Evolutionary conservation across 148 eudicot genomes (phyloP).

Genomic region (Silene latifolia): DNA sequence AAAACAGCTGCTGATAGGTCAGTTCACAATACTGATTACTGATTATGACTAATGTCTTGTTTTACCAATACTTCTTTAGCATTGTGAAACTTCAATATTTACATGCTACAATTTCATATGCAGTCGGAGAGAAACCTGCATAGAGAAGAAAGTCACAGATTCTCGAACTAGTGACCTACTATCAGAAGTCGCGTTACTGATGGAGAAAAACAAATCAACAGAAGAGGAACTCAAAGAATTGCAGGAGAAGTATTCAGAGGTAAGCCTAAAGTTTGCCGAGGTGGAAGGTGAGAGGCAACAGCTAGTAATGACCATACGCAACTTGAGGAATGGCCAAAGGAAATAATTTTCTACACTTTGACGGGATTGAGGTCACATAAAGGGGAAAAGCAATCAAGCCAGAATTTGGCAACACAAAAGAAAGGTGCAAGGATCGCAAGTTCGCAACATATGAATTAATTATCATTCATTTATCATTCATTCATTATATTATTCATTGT

Average conservation of each 20-base stretch:
- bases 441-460: constrained; percentile 2
- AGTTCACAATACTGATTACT: background rate
- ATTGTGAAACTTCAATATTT: background rate
- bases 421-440: background rate
- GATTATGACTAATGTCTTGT: constrained; percentile 1
- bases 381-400: background rate
- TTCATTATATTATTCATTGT: background rate
- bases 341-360: constrained; percentile 23
- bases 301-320: constrained; percentile 61
- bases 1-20: constrained; percentile 40
- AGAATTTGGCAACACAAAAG: background rate
- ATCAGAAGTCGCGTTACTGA: constrained; percentile 46
- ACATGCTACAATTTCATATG: constrained; percentile 6
- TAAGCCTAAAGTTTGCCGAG: constrained; percentile 95
- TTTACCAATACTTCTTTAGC: background rate
- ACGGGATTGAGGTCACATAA: background rate
- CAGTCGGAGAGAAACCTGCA: constrained; percentile 33
- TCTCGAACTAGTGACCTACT: constrained; percentile 30
- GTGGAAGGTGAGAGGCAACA: constrained; percentile 89
- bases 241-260: constrained; percentile 89
- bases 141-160: constrained; percentile 29
- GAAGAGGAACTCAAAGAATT: constrained; percentile 72
- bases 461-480: constrained; percentile 14
- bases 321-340: constrained; percentile 59
- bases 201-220: constrained; percentile 56